These are phyloP conservation scores for Trichomonas gallinae DNA, from an alignment of 208 protist genomes.

Conservation along the genomic window DNA sequence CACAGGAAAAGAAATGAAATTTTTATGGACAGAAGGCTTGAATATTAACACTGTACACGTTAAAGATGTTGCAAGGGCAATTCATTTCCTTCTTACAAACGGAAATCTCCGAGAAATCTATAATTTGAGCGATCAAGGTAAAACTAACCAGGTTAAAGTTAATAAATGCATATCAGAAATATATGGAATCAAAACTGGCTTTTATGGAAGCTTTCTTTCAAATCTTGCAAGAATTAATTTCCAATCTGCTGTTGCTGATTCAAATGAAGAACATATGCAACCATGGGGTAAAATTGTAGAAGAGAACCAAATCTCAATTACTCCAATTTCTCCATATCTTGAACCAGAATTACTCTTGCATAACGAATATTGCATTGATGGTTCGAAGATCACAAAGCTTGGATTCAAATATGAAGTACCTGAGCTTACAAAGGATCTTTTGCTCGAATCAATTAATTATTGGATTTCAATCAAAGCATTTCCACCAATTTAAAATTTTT, in stretches of 20 bases:
- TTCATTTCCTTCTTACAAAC: not conserved
- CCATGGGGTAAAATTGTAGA: not conserved
- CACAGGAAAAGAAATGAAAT: not conserved
- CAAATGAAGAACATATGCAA: conserved; percentile 9
- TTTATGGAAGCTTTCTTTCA: not conserved
- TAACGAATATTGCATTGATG: not conserved
- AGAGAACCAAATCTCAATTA: not conserved
- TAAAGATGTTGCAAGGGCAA: not conserved
- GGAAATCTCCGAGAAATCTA: not conserved
- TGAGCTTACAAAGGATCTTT: not conserved
- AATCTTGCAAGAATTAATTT: not conserved
- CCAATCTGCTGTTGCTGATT: not conserved
- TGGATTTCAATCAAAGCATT: not conserved
- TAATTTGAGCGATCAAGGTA: not conserved
- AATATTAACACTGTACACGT: conserved; percentile 22
- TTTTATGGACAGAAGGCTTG: not conserved
- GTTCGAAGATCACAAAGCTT: not conserved
- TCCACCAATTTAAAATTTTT: not conserved
- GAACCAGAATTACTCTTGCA: not conserved
- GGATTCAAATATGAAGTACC: not conserved
- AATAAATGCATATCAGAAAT: not conserved
- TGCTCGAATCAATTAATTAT: not conserved
- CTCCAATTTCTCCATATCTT: not conserved
- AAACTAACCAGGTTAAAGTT: not conserved
- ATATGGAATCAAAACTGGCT: conserved; percentile 27